Base-by-base conservation (phyloP, 805 yeast genomes). In the Debaryomyces hansenii region DNA sequence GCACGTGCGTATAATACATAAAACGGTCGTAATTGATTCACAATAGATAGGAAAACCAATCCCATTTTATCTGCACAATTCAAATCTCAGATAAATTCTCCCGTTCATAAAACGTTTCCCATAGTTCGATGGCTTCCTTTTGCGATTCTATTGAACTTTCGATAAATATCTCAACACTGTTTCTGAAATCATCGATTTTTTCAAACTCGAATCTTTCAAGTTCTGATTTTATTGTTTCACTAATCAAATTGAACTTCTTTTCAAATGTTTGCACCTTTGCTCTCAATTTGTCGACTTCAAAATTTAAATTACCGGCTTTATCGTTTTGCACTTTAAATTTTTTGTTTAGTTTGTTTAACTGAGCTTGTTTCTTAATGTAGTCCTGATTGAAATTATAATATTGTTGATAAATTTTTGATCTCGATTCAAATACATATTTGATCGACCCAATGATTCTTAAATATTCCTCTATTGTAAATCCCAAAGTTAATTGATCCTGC, bases 131-230 rank as follows among this genome's bases (percentile, higher is more conserved):
- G 28, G 86, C 83, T 63, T 90, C 97, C 68, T 94, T 94, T 66
- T 94, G 99, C 28, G 90, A 78, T 66, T 94, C 99, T 45, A 91
- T 87, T 20, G 94, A 80, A 43, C 94, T 82, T 64, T 94, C 98
- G 61, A 95, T 78, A 58, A 84, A 91, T 10, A 92, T 85, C 66
- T 94, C 99, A 43, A 92, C 87, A 51, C 90, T 80, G 58, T 87
- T 87, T 60, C 96, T 80, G 66, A 92, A 90, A 57, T 91, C 98
- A 33, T 79, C 82, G 31, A 89, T 78, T 56, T 84, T 87, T 47
- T 86, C 92, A 37, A 73, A 70, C 60, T 90, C 96, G 60, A 91
- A 89, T 31, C 66, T 71, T 14, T 71, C 76, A 21, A 92, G 66
- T 56, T 94, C 96, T 35, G 64, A 62, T 59, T 81, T 85, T 44